Evolutionary conservation across 345 rosid species (phyloP).

Genomic region (Salix brachista): DNA sequence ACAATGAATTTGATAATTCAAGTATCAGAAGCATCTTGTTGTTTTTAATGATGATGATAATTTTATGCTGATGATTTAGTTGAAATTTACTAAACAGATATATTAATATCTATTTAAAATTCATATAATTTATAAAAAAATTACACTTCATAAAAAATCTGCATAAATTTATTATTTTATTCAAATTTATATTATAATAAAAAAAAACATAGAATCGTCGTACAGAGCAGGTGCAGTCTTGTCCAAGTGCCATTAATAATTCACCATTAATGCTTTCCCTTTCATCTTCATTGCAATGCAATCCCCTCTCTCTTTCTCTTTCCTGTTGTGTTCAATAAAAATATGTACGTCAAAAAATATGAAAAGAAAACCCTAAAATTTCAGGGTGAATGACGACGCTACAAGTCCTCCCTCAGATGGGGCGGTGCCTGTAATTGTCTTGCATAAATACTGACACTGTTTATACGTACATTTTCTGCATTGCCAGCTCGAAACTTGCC

Average conservation of each 20-base stretch:
- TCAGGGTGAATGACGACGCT: constrained; percentile 24
- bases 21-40: no score
- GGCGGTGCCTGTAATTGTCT: constrained; percentile 11
- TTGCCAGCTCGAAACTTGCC: constrained; percentile 62
- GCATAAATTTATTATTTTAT: no score
- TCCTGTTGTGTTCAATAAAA: constrained; percentile 6
- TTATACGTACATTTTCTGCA: constrained; percentile 26
- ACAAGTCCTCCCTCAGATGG: constrained; percentile 2
- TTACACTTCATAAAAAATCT: no score
- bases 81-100: no score
- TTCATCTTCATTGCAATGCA: constrained; percentile 25
- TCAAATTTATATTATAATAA: no score
- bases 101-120: no score
- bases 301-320: background rate
- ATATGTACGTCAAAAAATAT: constrained; percentile 7
- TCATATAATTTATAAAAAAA: no score
- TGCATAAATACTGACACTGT: constrained; percentile 1
- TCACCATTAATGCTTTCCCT: constrained; percentile 50
- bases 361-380: constrained; percentile 7
- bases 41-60: no score
- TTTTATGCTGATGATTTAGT: no score
- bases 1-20: no score
- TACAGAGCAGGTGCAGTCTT: no score
- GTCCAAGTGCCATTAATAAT: constrained; percentile 32
- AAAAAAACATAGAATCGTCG: no score